Base-by-base conservation (phyloP, 2,329 filamentous ascomycete genomes). In the Talaromyces verruculosus region DNA sequence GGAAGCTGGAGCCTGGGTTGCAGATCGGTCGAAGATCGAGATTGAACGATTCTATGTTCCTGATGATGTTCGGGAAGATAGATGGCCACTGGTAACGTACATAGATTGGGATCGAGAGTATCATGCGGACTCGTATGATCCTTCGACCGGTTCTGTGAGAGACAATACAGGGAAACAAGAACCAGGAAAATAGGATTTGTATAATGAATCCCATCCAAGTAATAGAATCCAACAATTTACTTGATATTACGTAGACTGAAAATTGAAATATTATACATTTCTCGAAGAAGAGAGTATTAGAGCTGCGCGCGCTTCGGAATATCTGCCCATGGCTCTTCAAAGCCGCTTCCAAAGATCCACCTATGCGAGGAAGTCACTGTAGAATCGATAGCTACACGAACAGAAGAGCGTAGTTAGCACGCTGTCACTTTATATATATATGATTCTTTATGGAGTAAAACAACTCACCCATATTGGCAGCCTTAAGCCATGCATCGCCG, bases 401-500 rank as follows among this genome's bases (percentile, higher is more conserved):
- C 10, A 39, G 5, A 7, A n/a, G 2, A 28, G 10, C 1, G 7
- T 15, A n/a, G 2, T 60, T 60, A 60, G 39, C 37, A 2, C n/a
- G 15, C 3, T 11, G 22, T 30, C 30, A 7, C 30, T 30, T 30
- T 30, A 30, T 60, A 13, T 19, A 13, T 19, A 37, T 19, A 8
- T 45, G 15, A 30, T 19, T 7, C 4, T 4, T 33, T 8, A 30
- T 11, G 11, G 37, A 25, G 57, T 11, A 33, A 22, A 8, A 69
- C 76, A 72, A 72, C 30, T 30, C 30, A 76, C 79, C 78, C 77
- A 82, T 79, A 67, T 82, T 80, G 3, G 72, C 81, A 68, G 82
- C 72, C 68, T 77, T 77, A 65, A 81, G 69, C 80, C 81, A 83
- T 75, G 78, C 78, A 66, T 79, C 75, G 1, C 76, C 79, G 33